Evolutionary conservation across 306 rosid genomes (phyloP).

Genomic region (Prunus salicina): DNA sequence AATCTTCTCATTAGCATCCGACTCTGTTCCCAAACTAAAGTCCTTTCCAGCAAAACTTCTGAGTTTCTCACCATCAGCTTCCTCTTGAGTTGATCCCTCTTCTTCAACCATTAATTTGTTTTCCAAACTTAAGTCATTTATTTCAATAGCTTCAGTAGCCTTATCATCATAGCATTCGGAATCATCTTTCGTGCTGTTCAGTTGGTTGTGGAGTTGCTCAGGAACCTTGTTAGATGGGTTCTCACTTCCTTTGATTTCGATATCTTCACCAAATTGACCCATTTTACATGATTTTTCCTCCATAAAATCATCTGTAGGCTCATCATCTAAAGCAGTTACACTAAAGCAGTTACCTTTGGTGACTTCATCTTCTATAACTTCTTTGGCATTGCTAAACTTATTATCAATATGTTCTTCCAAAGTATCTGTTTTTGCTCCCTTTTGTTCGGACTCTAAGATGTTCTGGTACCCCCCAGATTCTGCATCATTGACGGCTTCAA

Average conservation of each 20-base stretch:
- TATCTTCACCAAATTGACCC: slow-evolving; percentile 31
- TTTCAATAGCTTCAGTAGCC: slow-evolving; percentile 25
- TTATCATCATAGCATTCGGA: slow-evolving; percentile 24
- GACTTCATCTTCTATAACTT: slow-evolving; percentile 34
- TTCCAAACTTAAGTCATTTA: slow-evolving; percentile 21
- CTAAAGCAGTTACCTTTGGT: background rate
- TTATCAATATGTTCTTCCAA: slow-evolving; percentile 20
- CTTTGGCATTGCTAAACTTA: slow-evolving; percentile 8
- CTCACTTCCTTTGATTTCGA: slow-evolving; percentile 13
- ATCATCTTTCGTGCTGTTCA: slow-evolving; percentile 28
- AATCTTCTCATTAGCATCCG: slow-evolving; percentile 19
- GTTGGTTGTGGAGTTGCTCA: slow-evolving; percentile 29
- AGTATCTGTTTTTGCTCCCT: slow-evolving; percentile 21
- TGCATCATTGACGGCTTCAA: slow-evolving; percentile 26
- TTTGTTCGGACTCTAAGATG: slow-evolving; percentile 4
- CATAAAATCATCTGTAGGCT: slow-evolving; percentile 24
- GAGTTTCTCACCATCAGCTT: slow-evolving; percentile 24
- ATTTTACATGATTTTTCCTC: slow-evolving; percentile 27
- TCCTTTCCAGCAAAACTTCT: slow-evolving; percentile 27
- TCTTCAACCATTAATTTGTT: slow-evolving; percentile 16
- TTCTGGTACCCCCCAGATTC: slow-evolving; percentile 26
- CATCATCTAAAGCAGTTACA: slow-evolving; percentile 3
- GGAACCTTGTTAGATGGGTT: slow-evolving; percentile 12
- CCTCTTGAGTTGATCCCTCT: slow-evolving; percentile 15
- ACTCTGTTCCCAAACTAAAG: slow-evolving; percentile 27